Conservation (phyloP, 805 yeast species). For the Wickerhamiella azymoides region DNA sequence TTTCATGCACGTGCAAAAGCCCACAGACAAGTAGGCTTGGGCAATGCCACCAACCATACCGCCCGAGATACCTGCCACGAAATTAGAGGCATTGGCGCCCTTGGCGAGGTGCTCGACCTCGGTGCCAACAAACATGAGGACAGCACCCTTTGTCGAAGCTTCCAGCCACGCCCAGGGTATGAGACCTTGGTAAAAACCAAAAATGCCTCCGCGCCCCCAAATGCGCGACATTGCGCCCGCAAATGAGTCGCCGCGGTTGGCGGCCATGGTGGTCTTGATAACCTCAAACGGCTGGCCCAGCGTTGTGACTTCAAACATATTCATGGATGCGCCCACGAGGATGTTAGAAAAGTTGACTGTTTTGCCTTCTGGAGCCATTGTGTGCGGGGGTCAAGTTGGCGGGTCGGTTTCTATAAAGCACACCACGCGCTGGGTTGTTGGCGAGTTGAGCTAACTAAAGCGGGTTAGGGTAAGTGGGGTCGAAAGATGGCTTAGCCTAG, state of each 20-base stretch:
- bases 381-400: not conserved
- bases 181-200: slow-evolving; percentile 92
- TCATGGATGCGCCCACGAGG: slow-evolving; percentile 83
- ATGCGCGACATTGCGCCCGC: slow-evolving; percentile 56
- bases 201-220: slow-evolving; percentile 85
- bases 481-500: not conserved
- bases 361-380: slow-evolving; percentile 45
- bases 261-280: slow-evolving; percentile 95
- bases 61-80: slow-evolving; percentile 83
- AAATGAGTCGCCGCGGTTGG: slow-evolving; percentile 64
- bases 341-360: slow-evolving; percentile 82
- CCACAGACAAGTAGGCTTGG: slow-evolving; percentile 91
- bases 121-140: slow-evolving; percentile 76
- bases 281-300: slow-evolving; percentile 97
- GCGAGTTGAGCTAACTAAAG: not conserved
- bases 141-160: slow-evolving; percentile 98
- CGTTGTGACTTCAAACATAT: slow-evolving; percentile 84
- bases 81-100: slow-evolving; percentile 45
- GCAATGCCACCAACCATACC: slow-evolving; percentile 95
- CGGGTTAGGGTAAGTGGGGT: not conserved
- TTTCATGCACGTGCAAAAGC: slow-evolving; percentile 98
- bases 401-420: not conserved
- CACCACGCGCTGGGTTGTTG: not conserved
- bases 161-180: slow-evolving; percentile 99
- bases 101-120: slow-evolving; percentile 72